Percentiles rank a stretch among this genome's conserved stretches.
Evolutionary conservation across 495 filamentous ascomycete species (phyloP).

Genomic region (Penicillium silybi): DNA sequence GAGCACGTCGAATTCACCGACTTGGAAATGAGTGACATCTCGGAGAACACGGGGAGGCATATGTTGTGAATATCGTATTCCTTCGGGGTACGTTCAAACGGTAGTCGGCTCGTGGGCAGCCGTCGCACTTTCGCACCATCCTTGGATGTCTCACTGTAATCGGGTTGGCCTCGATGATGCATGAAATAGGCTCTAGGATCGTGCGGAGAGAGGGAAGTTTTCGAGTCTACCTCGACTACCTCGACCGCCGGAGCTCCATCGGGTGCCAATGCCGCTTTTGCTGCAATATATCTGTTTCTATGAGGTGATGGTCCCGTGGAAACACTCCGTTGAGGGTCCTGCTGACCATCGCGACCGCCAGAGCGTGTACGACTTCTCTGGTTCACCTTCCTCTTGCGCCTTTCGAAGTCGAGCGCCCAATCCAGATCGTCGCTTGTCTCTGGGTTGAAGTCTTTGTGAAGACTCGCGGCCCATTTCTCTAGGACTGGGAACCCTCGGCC

Average conservation of each 20-base stretch:
- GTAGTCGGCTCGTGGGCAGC: constrained; percentile 25
- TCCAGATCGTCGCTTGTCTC: constrained; percentile 22
- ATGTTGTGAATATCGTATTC: constrained; percentile 26
- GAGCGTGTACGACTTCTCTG: constrained; percentile 21
- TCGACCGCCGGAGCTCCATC: constrained; percentile 3
- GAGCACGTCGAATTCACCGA: constrained; percentile 1
- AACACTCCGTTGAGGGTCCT: constrained; percentile 3
- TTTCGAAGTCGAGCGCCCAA: constrained; percentile 40
- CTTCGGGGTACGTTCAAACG: constrained; percentile 36
- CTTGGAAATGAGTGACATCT: constrained; percentile 3
- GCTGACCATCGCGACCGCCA: not conserved
- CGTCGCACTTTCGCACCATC: constrained; percentile 22
- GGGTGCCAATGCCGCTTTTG: constrained; percentile 30
- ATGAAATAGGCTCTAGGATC: constrained; percentile 42
- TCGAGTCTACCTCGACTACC: not conserved
- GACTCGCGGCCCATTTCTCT: constrained; percentile 37
- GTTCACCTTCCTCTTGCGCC: constrained; percentile 39
- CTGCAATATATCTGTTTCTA: constrained; percentile 35
- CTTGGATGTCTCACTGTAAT: not conserved
- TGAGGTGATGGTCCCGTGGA: constrained; percentile 27
- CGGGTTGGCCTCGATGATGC: constrained; percentile 11
- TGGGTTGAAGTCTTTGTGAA: constrained; percentile 23
- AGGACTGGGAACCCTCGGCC: constrained; percentile 34
- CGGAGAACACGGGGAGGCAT: constrained; percentile 7
- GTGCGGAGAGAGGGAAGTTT: constrained; percentile 10